These are phyloP conservation scores for Gentiana macrophylla DNA, from an alignment of 257 asterid species.

Conservation along the genomic window DNA sequence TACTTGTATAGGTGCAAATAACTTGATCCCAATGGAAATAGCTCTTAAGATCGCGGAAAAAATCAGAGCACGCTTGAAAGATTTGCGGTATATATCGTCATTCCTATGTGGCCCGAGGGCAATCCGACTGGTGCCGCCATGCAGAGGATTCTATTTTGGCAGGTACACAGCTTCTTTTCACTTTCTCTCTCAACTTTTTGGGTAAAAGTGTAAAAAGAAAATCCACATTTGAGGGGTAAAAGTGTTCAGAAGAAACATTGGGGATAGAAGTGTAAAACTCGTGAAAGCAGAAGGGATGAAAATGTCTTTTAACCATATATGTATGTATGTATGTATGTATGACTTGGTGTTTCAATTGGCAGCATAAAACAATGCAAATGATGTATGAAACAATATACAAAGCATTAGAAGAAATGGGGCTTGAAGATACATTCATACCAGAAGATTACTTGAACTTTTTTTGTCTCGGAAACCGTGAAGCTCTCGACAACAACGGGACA, in stretches of 20 bases:
- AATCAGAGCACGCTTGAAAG: constrained; percentile 79
- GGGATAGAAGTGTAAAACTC: no score
- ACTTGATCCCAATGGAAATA: constrained; percentile 92
- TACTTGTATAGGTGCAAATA: constrained; percentile 63
- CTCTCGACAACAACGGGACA: constrained; percentile 8
- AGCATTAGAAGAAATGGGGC: constrained; percentile 94
- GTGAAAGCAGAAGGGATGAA: not conserved
- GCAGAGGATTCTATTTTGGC: constrained; percentile 94
- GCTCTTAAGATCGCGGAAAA: constrained; percentile 83
- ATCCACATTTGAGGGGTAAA: not conserved
- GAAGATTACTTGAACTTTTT: constrained; percentile 80
- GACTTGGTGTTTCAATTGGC: constrained; percentile 12
- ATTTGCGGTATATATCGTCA: constrained; percentile 79
- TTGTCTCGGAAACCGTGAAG: constrained; percentile 96
- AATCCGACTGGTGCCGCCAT: constrained; percentile 95
- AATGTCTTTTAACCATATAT: not conserved
- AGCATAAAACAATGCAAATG: constrained; percentile 99
- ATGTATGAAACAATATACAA: constrained; percentile 92
- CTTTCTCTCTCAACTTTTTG: not conserved
- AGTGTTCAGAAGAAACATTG: not conserved
- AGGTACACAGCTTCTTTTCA: constrained; percentile 36
- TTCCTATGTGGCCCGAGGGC: constrained; percentile 99
- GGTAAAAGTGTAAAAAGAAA: no score
- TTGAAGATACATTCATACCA: constrained; percentile 67
- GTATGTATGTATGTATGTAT: no score